phyloP scores from a whole-genome alignment of 306 rosid species.

The Hippophae rhamnoides region DNA sequence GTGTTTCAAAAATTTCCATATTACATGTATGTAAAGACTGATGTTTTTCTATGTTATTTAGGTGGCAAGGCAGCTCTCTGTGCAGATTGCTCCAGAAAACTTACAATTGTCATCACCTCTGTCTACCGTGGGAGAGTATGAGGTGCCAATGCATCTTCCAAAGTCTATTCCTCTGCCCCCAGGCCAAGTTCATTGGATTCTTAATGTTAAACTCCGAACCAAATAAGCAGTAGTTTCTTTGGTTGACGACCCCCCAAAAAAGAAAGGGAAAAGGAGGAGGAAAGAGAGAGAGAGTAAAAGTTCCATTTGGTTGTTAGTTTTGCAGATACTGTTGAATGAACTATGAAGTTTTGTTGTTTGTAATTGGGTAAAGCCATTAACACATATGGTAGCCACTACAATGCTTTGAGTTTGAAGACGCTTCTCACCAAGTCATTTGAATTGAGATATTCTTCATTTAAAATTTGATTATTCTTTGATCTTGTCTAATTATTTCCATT shows the following conservation, averaged over 20 bases:
- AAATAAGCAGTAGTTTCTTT: constrained; percentile 20
- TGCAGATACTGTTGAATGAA: too few relatives aligned
- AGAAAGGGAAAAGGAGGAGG: not conserved
- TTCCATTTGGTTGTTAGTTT: not conserved
- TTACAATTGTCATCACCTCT: constrained; percentile 49
- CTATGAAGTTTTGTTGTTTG: too few relatives aligned
- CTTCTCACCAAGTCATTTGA: too few relatives aligned
- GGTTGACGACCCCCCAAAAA: not conserved
- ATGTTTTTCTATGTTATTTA: constrained; percentile 19
- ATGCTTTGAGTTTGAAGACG: too few relatives aligned
- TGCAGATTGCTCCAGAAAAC: constrained; percentile 53
- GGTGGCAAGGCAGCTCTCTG: constrained; percentile 75
- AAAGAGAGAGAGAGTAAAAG: not conserved
- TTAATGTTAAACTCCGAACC: constrained; percentile 63
- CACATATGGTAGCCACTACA: too few relatives aligned
- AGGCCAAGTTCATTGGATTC: constrained; percentile 69
- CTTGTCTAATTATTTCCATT: too few relatives aligned
- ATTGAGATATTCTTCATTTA: too few relatives aligned
- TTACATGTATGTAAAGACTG: not conserved
- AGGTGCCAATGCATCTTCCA: constrained; percentile 74
- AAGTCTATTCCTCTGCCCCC: constrained; percentile 72
- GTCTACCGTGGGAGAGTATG: constrained; percentile 60
- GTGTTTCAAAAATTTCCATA: not conserved
- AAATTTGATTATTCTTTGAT: too few relatives aligned
- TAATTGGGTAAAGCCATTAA: too few relatives aligned